Percentiles rank a stretch among this genome's conserved stretches.
These are phyloP conservation scores for Penicillium freii DNA, from an alignment of 2,329 filamentous ascomycete genomes.

Conservation along the genomic window DNA sequence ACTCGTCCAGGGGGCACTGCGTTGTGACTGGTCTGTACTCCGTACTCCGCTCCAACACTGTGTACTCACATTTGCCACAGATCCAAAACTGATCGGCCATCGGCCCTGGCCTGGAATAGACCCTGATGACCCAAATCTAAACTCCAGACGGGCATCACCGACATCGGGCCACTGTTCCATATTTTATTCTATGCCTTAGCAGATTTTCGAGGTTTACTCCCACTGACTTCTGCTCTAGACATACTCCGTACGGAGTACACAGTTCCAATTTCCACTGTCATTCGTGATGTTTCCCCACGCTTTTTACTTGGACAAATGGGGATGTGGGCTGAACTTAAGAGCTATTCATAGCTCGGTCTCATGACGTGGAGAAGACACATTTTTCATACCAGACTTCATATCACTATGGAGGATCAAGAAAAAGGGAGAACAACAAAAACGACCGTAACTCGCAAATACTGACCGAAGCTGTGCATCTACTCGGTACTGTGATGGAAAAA, in stretches of 20 bases:
- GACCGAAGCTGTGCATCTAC: background rate
- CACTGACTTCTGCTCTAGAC: background rate
- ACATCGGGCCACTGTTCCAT: background rate
- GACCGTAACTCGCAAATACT: background rate
- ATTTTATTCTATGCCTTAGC: background rate
- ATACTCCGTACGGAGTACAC: background rate
- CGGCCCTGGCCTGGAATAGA: background rate
- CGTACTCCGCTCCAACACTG: background rate
- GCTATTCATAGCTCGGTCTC: background rate
- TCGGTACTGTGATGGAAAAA: background rate
- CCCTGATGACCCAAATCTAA: background rate
- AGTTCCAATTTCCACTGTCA: constrained; percentile 9
- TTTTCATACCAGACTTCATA: background rate
- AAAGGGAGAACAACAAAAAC: background rate
- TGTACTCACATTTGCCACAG: background rate
- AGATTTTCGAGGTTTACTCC: background rate
- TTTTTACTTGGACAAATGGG: constrained; percentile 4
- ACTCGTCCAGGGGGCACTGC: background rate
- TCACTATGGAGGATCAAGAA: background rate
- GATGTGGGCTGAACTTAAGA: background rate
- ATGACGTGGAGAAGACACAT: background rate
- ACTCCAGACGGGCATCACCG: background rate
- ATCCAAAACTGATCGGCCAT: background rate
- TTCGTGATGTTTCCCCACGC: constrained; percentile 27
- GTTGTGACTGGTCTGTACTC: too few species aligned